Conservation (phyloP, 495 filamentous ascomycete species). For the Astrothelium subdiscretum region DNA sequence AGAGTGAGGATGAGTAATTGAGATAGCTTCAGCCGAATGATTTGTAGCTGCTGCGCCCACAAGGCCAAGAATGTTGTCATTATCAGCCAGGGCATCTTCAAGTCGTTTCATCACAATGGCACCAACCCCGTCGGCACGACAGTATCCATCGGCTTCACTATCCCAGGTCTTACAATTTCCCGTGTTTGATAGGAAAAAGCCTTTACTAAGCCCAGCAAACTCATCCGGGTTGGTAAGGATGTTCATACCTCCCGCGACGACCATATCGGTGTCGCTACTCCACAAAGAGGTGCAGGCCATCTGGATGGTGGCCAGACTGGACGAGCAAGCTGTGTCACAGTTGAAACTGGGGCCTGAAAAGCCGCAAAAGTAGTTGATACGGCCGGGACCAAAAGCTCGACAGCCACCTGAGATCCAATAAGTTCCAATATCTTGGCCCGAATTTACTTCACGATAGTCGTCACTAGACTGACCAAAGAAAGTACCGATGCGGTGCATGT, state of each 20-base stretch:
- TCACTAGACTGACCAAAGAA: constrained; percentile 27
- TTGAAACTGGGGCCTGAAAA: not conserved
- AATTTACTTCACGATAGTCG: constrained; percentile 20
- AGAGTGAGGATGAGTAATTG: constrained; percentile 28
- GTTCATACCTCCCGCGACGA: constrained; percentile 29
- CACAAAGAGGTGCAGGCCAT: constrained; percentile 28
- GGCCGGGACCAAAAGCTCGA: constrained; percentile 21
- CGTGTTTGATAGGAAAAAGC: constrained; percentile 28
- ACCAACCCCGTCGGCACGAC: constrained; percentile 25
- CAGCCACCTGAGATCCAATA: constrained; percentile 23
- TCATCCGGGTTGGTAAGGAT: constrained; percentile 27
- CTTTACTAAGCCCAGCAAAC: constrained; percentile 23
- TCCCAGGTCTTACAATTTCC: constrained; percentile 33
- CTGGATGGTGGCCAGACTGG: constrained; percentile 25
- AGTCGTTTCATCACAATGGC: constrained; percentile 28
- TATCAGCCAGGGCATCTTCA: constrained; percentile 25
- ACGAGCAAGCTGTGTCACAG: constrained; percentile 28
- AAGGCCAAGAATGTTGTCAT: constrained; percentile 21
- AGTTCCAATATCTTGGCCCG: constrained; percentile 18
- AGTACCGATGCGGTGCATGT: constrained; percentile 22
- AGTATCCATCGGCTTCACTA: constrained; percentile 31
- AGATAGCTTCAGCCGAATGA: constrained; percentile 26
- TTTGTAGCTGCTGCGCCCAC: constrained; percentile 22
- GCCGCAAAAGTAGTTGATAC: constrained; percentile 20
- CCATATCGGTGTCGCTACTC: constrained; percentile 28